Percentiles rank a stretch among this genome's conserved stretches.
Conservation (phyloP, 2,329 filamentous ascomycete genomes). For the Paracamarosporium sp. region DNA sequence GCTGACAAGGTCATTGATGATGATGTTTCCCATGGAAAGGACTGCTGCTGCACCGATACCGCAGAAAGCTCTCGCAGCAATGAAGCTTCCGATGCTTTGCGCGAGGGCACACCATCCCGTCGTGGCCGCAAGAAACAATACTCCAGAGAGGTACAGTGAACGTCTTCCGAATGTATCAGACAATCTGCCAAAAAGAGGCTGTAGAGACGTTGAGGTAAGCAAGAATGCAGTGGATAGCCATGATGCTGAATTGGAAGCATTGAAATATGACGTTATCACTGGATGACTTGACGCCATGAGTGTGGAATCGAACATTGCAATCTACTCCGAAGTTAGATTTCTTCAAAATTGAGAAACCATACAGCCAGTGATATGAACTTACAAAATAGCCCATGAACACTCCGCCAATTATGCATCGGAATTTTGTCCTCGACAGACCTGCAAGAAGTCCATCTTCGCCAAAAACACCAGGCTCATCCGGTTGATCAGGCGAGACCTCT, state of each 20-base stretch:
- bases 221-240: constrained; percentile 84
- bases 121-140: constrained; percentile 68
- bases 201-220: constrained; percentile 76
- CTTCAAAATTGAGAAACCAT: constrained; percentile 29
- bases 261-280: constrained; percentile 81
- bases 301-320: constrained; percentile 71
- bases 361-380: constrained; percentile 15
- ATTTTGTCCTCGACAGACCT: constrained; percentile 40
- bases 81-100: constrained; percentile 71
- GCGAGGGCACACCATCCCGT: constrained; percentile 75
- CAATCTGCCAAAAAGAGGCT: constrained; percentile 75
- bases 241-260: constrained; percentile 77
- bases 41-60: constrained; percentile 77
- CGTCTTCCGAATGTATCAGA: constrained; percentile 78
- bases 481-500: constrained; percentile 22
- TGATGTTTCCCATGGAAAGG: constrained; percentile 71
- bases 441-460: constrained; percentile 40
- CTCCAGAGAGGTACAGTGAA: constrained; percentile 67
- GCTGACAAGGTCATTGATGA: constrained; percentile 76
- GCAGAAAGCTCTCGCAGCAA: constrained; percentile 72
- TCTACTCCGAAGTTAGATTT: constrained; percentile 42
- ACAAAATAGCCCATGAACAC: constrained; percentile 48
- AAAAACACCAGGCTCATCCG: constrained; percentile 30
- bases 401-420: constrained; percentile 47
- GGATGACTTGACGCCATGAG: constrained; percentile 84